Base-by-base conservation (phyloP, 2,329 filamentous ascomycete genomes). In the Diaporthe amygdali region DNA sequence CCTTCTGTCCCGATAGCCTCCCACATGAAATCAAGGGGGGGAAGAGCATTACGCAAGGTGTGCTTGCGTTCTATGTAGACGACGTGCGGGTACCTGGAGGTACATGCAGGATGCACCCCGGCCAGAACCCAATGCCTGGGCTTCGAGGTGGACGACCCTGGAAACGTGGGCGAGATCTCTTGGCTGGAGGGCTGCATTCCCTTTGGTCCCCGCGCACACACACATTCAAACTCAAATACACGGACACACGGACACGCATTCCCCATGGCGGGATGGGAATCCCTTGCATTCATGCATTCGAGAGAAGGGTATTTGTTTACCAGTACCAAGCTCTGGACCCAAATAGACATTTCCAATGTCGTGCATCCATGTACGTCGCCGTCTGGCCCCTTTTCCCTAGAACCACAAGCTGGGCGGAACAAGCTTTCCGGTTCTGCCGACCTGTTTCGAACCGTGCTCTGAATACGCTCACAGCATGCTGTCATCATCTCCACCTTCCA, bases 141-240 rank as follows among this genome's bases (percentile, higher is more conserved):
- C 25, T n/a, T 32, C n/a, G n/a, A 39, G 7, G 55, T n/a, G 56
- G 56, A 15, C 39, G 56, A 46, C 39, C 59, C 51, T 30, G 59
- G 44, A 64, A 64, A 64, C 59, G 59, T 49, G 59, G 44, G 59
- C 7, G 41, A 63, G 59, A 64, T 64, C 41, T 64, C 59, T 64
- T 64, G 59, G 59, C 44, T 22, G 41, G 41, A n/a, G 59, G 39
- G 41, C 46, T 10, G 55, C 59, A 41, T 47, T 47, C 59, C 59
- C 59, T 63, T 63, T 63, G 56, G 56, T 27, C 27, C 56, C n/a
- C 39, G 56, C 56, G 27, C 39, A 44, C 8, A 17, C 39, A 44
- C 39, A n/a, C 55, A 30, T 25, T n/a, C n/a, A n/a, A n/a, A n/a
- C n/a, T n/a, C n/a, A n/a, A n/a, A n/a, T n/a, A n/a, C n/a, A n/a